Evolutionary conservation across 371 early-diverging fungal species (phyloP).

Genomic region (Mucor indicus): DNA sequence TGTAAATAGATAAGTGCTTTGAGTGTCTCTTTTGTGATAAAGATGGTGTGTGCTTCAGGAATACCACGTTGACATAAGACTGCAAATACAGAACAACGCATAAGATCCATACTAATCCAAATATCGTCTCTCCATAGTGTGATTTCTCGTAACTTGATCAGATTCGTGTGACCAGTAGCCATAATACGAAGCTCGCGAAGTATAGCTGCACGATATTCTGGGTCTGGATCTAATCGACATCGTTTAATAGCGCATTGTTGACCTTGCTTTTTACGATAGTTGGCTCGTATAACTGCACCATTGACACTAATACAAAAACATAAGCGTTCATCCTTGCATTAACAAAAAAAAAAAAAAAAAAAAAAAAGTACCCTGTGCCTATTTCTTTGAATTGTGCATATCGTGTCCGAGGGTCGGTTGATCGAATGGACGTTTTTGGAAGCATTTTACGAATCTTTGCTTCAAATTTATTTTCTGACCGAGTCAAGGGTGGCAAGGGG

Average conservation of each 20-base stretch:
- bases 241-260: constrained; percentile 45
- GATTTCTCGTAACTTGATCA: constrained; percentile 41
- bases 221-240: constrained; percentile 41
- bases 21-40: constrained; percentile 35
- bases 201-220: constrained; percentile 43
- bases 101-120: constrained; percentile 51
- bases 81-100: constrained; percentile 49
- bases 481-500: constrained; percentile 29
- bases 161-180: constrained; percentile 37
- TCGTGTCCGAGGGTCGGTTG: constrained; percentile 33
- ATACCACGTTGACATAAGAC: constrained; percentile 47
- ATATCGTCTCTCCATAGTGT: constrained; percentile 39
- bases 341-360: background rate
- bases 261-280: constrained; percentile 26
- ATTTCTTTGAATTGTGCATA: constrained; percentile 49
- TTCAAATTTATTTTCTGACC: constrained; percentile 39
- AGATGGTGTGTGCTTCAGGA: constrained; percentile 40
- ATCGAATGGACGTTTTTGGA: constrained; percentile 30
- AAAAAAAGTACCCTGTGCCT: constrained; percentile 36
- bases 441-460: constrained; percentile 34
- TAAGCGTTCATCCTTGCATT: too few species aligned
- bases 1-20: constrained; percentile 91
- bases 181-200: constrained; percentile 44
- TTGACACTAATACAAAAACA: constrained; percentile 40
- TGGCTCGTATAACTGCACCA: constrained; percentile 46